phyloP scores from a whole-genome alignment of 257 asterid genomes.

The Scutellaria baicalensis region DNA sequence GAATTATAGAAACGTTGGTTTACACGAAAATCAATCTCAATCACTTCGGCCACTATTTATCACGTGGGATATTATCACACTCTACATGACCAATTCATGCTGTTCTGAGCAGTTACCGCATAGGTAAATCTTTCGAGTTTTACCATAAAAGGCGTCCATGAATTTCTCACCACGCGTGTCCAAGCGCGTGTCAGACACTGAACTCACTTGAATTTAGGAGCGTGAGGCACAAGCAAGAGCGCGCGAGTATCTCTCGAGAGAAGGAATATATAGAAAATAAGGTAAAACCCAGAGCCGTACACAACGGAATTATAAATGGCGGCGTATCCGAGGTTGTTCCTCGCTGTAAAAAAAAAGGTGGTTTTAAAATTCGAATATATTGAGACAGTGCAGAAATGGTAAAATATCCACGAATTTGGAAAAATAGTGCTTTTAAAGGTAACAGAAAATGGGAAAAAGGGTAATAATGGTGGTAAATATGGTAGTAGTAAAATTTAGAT shows the following conservation, averaged over 20 bases:
- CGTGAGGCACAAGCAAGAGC: not conserved
- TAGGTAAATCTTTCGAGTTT: slow-evolving; percentile 19
- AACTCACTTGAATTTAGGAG: not conserved
- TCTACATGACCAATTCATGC: slow-evolving; percentile 11
- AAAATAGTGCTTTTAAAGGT: too few relatives aligned
- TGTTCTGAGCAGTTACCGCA: slow-evolving; percentile 14
- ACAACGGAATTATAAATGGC: slow-evolving; percentile 36
- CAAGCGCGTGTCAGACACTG: not conserved
- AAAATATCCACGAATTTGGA: too few relatives aligned
- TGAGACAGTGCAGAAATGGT: too few relatives aligned
- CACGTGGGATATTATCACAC: slow-evolving; percentile 12
- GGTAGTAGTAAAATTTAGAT: not conserved
- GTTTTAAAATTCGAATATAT: not conserved
- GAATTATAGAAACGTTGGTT: not conserved
- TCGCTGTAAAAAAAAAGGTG: slow-evolving; percentile 20
- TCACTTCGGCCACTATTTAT: slow-evolving; percentile 6
- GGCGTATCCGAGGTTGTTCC: slow-evolving; percentile 42
- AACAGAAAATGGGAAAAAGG: slow-evolving; percentile 9
- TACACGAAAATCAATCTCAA: not conserved
- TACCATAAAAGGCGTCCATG: not conserved
- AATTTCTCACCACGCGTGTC: not conserved
- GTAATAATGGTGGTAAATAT: not conserved
- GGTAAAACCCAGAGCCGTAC: slow-evolving; percentile 57
- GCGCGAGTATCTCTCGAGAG: slow-evolving; percentile 9
- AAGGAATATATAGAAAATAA: slow-evolving; percentile 29